Percentiles rank a stretch among this genome's conserved stretches.
Conservation (phyloP, 768 basidiomycete genomes). For the Boletus reticulatus region DNA sequence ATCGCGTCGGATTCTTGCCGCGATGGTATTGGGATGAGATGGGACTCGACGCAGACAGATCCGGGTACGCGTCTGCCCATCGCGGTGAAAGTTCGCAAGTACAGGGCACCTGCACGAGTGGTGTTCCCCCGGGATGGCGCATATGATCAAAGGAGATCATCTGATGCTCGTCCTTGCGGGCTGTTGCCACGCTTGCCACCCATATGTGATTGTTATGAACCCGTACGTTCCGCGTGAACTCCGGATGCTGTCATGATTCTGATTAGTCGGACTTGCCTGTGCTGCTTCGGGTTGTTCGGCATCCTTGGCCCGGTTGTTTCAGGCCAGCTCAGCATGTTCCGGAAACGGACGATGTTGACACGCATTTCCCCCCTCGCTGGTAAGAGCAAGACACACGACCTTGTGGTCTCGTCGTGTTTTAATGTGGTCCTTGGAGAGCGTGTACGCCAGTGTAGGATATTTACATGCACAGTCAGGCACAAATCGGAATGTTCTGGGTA, state of each 20-base stretch:
- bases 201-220: conserved; percentile 11
- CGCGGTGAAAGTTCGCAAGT: conserved; percentile 4
- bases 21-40: conserved; percentile 58
- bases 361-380: not conserved
- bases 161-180: conserved; percentile 17
- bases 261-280: conserved; percentile 25
- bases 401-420: conserved; percentile 16
- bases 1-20: conserved; percentile 78
- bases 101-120: not conserved
- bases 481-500: conserved; percentile 22
- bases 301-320: conserved; percentile 8
- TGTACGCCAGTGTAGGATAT: conserved; percentile 11
- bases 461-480: conserved; percentile 19
- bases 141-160: conserved; percentile 21
- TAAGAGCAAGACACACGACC: conserved; percentile 2
- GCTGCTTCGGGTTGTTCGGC: conserved; percentile 19
- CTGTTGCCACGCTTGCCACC: conserved; percentile 9
- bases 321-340: conserved; percentile 8
- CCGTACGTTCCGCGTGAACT: conserved; percentile 28
- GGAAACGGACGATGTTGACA: not conserved
- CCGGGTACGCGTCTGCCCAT: conserved; percentile 5
- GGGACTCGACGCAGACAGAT: not conserved
- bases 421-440: conserved; percentile 3
- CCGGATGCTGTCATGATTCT: conserved; percentile 18
- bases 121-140: conserved; percentile 20